phyloP scores from a whole-genome alignment of 805 yeast species.

The Pichia nakasei region DNA sequence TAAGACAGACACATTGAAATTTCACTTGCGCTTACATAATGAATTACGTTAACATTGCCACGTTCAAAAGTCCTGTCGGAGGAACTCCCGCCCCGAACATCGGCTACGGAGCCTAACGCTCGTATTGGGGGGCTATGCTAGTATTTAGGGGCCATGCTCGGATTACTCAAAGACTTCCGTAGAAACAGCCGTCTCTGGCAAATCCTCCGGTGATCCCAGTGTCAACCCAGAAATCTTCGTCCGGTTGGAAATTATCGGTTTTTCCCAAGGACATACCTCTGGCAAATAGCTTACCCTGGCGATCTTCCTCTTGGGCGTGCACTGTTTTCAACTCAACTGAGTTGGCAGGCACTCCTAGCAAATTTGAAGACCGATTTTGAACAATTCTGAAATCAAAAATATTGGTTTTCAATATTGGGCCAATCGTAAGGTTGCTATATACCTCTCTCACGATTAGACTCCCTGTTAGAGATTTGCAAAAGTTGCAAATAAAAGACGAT shows the following conservation, averaged over 20 bases:
- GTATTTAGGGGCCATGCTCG: too few relatives aligned
- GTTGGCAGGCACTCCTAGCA: conserved; percentile 52
- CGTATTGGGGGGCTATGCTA: too few relatives aligned
- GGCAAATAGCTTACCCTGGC: conserved; percentile 42
- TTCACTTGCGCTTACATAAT: too few relatives aligned
- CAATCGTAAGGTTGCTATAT: conserved; percentile 37
- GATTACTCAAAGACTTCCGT: conserved; percentile 23
- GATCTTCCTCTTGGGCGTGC: conserved; percentile 26
- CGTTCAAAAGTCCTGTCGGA: too few relatives aligned
- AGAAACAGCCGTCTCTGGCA: conserved; percentile 69
- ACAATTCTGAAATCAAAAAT: conserved; percentile 52
- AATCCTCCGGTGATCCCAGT: conserved; percentile 46
- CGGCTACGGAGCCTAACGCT: too few relatives aligned
- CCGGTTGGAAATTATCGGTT: conserved; percentile 17
- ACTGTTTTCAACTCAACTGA: conserved; percentile 51
- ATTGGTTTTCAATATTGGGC: conserved; percentile 53
- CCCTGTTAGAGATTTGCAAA: conserved; percentile 37
- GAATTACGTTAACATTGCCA: too few relatives aligned
- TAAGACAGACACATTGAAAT: too few relatives aligned
- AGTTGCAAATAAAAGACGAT: conserved; percentile 24
- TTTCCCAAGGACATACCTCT: conserved; percentile 66
- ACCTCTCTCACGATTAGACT: conserved; percentile 46
- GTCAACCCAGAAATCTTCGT: conserved; percentile 43
- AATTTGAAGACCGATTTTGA: conserved; percentile 22
- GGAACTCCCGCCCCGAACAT: too few relatives aligned